These are phyloP conservation scores for Kuraishia molischiana DNA, from an alignment of 805 yeast genomes.

Conservation along the genomic window DNA sequence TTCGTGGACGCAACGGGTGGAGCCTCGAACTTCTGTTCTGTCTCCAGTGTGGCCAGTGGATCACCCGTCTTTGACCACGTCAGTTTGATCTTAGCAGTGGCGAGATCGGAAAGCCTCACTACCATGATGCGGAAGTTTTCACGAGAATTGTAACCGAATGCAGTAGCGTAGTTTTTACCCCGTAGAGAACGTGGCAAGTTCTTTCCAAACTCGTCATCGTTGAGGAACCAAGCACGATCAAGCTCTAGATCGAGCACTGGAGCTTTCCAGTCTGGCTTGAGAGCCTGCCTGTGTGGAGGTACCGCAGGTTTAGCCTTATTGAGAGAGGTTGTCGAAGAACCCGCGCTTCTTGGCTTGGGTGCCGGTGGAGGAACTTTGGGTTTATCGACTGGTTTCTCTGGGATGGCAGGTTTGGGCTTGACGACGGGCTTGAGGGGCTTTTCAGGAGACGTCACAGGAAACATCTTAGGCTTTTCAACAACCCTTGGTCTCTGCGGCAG, in stretches of 20 bases:
- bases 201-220: slow-evolving; percentile 11
- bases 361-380: slow-evolving; percentile 6
- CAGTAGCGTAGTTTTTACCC: slow-evolving; percentile 23
- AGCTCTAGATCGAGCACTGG: slow-evolving; percentile 34
- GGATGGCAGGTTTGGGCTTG: neutral
- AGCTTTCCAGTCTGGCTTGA: slow-evolving; percentile 15
- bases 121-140: slow-evolving; percentile 22
- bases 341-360: slow-evolving; percentile 2
- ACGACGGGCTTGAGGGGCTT: neutral
- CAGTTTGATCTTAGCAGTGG: slow-evolving; percentile 24
- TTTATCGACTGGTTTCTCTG: slow-evolving; percentile 1
- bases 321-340: neutral
- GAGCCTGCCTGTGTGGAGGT: slow-evolving; percentile 10
- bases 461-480: neutral
- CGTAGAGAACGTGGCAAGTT: slow-evolving; percentile 27
- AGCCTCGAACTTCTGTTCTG: slow-evolving; percentile 24
- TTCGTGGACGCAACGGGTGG: slow-evolving; percentile 32
- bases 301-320: slow-evolving; percentile 13
- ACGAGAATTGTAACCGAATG: slow-evolving; percentile 17
- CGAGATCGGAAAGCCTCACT: slow-evolving; percentile 31
- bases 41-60: slow-evolving; percentile 15
- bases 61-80: slow-evolving; percentile 26
- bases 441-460: neutral
- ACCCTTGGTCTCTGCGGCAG: neutral
- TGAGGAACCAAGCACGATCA: slow-evolving; percentile 35